Base-by-base conservation (phyloP, 495 filamentous ascomycete species). In the Chaetomium tenue region DNA sequence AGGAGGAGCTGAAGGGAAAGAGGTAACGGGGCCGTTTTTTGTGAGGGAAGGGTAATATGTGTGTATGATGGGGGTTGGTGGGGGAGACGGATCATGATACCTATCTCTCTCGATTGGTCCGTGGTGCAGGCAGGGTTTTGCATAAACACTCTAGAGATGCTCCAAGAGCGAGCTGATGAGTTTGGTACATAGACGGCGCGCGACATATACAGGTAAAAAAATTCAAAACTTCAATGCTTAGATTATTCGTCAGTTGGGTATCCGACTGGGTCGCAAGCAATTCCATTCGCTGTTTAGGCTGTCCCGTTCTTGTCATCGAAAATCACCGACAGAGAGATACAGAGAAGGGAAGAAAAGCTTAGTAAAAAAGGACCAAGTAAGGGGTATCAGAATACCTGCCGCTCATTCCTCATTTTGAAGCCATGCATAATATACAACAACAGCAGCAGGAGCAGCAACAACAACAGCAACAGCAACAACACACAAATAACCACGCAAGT, bases 1-100 rank as follows among this genome's bases (percentile, higher is more conserved):
- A 81, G 66, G 76, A 83, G 69, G 82, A 84, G 71, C 69, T 87
- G 64, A 60, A 62, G 57, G 65, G 50, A 23, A 5, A 5, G 50
- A 54, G 60, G 60, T 54, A 50, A 54, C 51, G 48, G 2, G 11
- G 2, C 9, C 2, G 9, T 30, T 6, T 30, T 44, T 44, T 44
- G 58, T 5, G 12, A 15, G 53, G 28, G 53, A 23, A 18, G 30
- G 30, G 53, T 55, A 40, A 40, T 39, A 40, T 39, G 54, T 56
- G 54, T 56, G 54, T 56, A 56, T 56, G n/a, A 56, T 56, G 54
- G 30, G 33, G 23, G 22, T 23, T 40, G n/a, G 33, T 37, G 1
- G 33, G 51, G 25, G 15, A 5, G 47, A 22, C 7, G 22, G 20
- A 5, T 50, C 47, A 44, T 44, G 47, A 50, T 50, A 23, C 20